These are phyloP conservation scores for Protea cynaroides DNA, from an alignment of 164 flowering plant genomes.

Conservation along the genomic window DNA sequence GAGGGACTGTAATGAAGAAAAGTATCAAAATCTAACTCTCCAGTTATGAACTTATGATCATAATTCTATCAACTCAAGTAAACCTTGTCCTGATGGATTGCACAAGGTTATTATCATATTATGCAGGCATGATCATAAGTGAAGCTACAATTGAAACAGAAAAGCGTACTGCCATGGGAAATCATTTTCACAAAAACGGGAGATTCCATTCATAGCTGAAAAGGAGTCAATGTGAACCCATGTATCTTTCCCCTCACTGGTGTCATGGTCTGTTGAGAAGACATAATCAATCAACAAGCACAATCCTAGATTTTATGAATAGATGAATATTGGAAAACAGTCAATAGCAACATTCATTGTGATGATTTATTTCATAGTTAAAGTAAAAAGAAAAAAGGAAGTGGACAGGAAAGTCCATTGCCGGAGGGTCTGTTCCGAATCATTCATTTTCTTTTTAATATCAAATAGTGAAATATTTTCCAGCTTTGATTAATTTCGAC, in stretches of 20 bases:
- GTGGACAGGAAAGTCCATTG: no score
- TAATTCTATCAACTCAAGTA: not conserved
- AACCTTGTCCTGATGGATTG: no score
- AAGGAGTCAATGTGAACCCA: conserved; percentile 86
- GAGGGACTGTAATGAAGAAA: no score
- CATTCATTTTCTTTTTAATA: no score
- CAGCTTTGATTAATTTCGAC: no score
- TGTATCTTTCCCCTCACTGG: conserved; percentile 28
- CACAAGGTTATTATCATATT: no score
- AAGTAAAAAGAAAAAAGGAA: no score
- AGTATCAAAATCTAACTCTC: no score
- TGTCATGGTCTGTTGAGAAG: conserved; percentile 32
- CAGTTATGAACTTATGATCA: not conserved
- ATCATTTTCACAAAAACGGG: conserved; percentile 78
- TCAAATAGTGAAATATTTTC: no score
- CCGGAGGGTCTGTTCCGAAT: no score
- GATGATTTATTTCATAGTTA: not conserved
- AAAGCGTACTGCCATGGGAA: conserved; percentile 71
- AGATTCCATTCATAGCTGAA: conserved; percentile 97
- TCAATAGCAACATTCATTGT: no score
- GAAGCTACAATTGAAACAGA: not conserved
- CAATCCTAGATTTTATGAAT: not conserved
- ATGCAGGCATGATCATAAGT: not conserved
- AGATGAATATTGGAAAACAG: no score
- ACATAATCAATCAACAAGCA: not conserved